Evolutionary conservation across 345 rosid species (phyloP).

Genomic region (Viola odorata): DNA sequence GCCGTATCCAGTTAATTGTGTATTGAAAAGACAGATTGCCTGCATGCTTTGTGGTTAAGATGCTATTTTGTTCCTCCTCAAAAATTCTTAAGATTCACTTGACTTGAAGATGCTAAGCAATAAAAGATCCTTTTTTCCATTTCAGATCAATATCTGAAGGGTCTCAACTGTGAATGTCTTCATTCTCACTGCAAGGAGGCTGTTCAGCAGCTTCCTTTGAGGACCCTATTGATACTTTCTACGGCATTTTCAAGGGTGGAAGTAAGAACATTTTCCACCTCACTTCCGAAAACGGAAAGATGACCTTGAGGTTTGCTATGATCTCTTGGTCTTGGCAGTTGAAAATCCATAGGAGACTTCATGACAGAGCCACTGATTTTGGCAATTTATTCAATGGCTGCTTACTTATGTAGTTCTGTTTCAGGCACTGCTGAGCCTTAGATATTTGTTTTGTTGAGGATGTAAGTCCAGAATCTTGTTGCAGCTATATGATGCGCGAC

Average conservation of each 20-base stretch:
- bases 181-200: slow-evolving; percentile 12
- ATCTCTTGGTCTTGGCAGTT: slow-evolving; percentile 22
- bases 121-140: slow-evolving; percentile 6
- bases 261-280: slow-evolving; percentile 31
- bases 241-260: slow-evolving; percentile 42
- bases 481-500: slow-evolving; percentile 19
- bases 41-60: slow-evolving; percentile 3
- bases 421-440: slow-evolving; percentile 14
- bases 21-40: no score
- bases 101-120: background rate
- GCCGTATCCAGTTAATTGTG: no score
- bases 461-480: slow-evolving; percentile 22
- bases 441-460: slow-evolving; percentile 23
- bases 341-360: slow-evolving; percentile 9
- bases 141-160: slow-evolving; percentile 7
- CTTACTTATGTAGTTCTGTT: slow-evolving; percentile 19
- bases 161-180: slow-evolving; percentile 11
- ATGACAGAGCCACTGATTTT: slow-evolving; percentile 13
- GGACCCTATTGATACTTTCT: slow-evolving; percentile 35
- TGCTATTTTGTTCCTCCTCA: background rate
- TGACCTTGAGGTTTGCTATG: slow-evolving; percentile 28
- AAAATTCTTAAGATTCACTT: no score
- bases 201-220: slow-evolving; percentile 15
- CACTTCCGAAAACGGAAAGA: slow-evolving; percentile 25
- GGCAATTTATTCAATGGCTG: slow-evolving; percentile 11